These are phyloP conservation scores for Lactarius hengduanensis DNA, from an alignment of 768 basidiomycete species.

Conservation along the genomic window DNA sequence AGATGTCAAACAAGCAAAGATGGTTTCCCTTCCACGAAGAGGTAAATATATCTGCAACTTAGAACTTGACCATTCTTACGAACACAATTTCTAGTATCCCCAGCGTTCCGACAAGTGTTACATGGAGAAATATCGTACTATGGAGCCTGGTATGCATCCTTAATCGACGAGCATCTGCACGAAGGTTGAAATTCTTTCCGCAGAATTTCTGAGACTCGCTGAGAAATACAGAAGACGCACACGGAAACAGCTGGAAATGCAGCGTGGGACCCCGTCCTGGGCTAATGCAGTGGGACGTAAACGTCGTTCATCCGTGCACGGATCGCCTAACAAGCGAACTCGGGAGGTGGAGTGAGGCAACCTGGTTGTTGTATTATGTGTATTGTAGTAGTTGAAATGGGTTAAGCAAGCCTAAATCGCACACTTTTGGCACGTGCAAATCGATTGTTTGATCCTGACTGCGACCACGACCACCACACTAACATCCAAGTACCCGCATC, in stretches of 20 bases:
- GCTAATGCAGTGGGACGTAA: conserved; percentile 22
- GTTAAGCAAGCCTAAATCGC: background rate
- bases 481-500: conserved; percentile 21
- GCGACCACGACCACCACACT: conserved; percentile 33
- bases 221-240: conserved; percentile 31
- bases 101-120: conserved; percentile 18
- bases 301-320: conserved; percentile 12
- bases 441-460: conserved; percentile 24
- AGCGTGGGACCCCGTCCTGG: conserved; percentile 32
- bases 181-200: conserved; percentile 5
- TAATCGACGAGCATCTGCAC: background rate
- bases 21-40: conserved; percentile 55
- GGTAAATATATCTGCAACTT: conserved; percentile 36
- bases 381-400: background rate
- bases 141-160: conserved; percentile 16
- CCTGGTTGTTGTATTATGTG: conserved; percentile 10
- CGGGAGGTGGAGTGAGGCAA: conserved; percentile 1
- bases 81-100: conserved; percentile 13
- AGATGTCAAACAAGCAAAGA: conserved; percentile 43
- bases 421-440: conserved; percentile 22
- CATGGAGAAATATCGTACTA: conserved; percentile 15
- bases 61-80: background rate
- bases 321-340: conserved; percentile 17
- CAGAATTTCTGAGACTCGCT: conserved; percentile 30
- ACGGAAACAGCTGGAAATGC: conserved; percentile 23